Evolutionary conservation across 768 basidiomycete genomes (phyloP).

Genomic region (Boletellus sp.): DNA sequence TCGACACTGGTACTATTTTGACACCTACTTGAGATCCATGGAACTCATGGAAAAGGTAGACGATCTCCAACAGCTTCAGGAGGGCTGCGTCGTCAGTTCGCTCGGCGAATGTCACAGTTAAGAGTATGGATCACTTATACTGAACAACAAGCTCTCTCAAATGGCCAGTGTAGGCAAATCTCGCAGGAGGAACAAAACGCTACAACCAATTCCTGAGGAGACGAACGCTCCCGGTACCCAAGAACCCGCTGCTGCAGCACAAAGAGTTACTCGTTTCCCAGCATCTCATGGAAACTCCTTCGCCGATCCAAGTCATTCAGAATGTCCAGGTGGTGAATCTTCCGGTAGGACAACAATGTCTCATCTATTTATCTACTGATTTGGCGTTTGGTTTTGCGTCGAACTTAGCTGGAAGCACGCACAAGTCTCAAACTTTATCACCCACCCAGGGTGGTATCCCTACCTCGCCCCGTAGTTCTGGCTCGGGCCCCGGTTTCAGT

Average conservation of each 20-base stretch:
- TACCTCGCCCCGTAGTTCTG: constrained; percentile 2
- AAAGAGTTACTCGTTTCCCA: background rate
- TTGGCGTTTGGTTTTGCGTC: background rate
- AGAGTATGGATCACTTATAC: background rate
- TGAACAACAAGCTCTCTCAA: background rate
- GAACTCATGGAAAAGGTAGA: background rate
- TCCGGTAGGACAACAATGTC: background rate
- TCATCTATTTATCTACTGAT: background rate
- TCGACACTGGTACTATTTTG: background rate
- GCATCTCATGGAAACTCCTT: background rate
- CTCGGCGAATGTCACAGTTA: background rate
- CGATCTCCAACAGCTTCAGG: constrained; percentile 5
- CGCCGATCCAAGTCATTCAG: background rate
- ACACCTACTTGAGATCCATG: background rate
- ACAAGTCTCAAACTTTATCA: background rate
- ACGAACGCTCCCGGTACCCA: background rate
- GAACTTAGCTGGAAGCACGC: background rate
- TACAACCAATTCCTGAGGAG: background rate
- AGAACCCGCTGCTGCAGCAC: background rate
- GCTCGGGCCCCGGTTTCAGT: background rate
- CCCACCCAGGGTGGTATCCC: background rate
- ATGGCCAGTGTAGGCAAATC: background rate
- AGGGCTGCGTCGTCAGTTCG: background rate
- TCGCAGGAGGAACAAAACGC: background rate
- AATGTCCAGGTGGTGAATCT: too few relatives aligned